These are phyloP conservation scores for Sugiyamaella pinicola DNA, from an alignment of 1,139 yeast species.

Conservation along the genomic window DNA sequence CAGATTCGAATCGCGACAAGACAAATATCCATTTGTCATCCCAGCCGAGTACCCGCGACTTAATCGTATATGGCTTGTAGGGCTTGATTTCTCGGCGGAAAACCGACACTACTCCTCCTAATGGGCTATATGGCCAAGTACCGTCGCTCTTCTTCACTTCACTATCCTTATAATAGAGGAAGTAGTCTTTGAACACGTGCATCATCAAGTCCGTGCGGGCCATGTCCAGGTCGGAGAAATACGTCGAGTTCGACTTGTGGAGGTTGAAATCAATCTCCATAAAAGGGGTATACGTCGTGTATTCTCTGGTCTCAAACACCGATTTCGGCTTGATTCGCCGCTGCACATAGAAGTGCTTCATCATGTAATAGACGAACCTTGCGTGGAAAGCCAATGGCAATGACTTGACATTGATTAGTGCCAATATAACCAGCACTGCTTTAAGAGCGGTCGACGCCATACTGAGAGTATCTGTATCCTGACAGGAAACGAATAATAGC, in stretches of 20 bases:
- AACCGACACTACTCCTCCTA: slow-evolving; percentile 68
- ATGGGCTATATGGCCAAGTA: slow-evolving; percentile 69
- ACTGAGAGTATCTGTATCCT: not conserved
- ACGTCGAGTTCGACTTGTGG: slow-evolving; percentile 86
- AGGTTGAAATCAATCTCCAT: slow-evolving; percentile 83
- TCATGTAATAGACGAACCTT: slow-evolving; percentile 59
- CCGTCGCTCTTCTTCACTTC: slow-evolving; percentile 46
- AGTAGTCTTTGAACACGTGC: slow-evolving; percentile 48
- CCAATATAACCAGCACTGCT: slow-evolving; percentile 26
- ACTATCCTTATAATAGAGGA: slow-evolving; percentile 39
- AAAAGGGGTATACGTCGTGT: slow-evolving; percentile 65
- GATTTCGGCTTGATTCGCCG: slow-evolving; percentile 26
- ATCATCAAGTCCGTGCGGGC: slow-evolving; percentile 69
- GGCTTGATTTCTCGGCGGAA: slow-evolving; percentile 76
- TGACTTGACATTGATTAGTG: slow-evolving; percentile 50
- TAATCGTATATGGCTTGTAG: slow-evolving; percentile 58
- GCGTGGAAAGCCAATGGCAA: slow-evolving; percentile 68
- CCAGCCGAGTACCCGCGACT: slow-evolving; percentile 74
- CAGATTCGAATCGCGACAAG: slow-evolving; percentile 59
- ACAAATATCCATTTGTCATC: slow-evolving; percentile 84
- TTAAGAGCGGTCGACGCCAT: slow-evolving; percentile 22
- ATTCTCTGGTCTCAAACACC: slow-evolving; percentile 50
- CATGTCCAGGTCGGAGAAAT: slow-evolving; percentile 80
- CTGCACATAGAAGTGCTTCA: slow-evolving; percentile 41
- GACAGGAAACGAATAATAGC: too few relatives aligned